A percentile compares a stretch with the other conserved stretches of the same genome.
Evolutionary conservation across 805 yeast genomes (phyloP).

Genomic region (Ogataea neopini): DNA sequence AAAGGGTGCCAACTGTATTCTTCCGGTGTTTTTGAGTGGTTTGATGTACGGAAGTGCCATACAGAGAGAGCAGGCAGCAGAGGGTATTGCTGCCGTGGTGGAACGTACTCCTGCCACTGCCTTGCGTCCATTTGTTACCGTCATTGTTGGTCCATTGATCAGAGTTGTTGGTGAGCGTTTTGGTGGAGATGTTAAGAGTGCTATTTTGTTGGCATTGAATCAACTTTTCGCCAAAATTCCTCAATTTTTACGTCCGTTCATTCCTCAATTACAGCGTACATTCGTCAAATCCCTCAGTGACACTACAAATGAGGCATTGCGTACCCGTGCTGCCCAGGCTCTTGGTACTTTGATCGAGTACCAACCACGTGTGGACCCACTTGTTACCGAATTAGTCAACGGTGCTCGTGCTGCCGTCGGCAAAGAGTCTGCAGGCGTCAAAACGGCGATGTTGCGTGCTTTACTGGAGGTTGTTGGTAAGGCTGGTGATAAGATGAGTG

Average conservation of each 20-base stretch:
- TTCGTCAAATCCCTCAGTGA: constrained; percentile 91
- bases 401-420: constrained; percentile 67
- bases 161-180: constrained; percentile 98
- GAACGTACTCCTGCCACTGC: constrained; percentile 81
- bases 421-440: constrained; percentile 59
- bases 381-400: constrained; percentile 76
- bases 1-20: constrained; percentile 81
- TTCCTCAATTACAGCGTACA: constrained; percentile 97
- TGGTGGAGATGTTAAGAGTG: constrained; percentile 86
- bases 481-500: constrained; percentile 79
- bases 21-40: constrained; percentile 93
- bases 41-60: constrained; percentile 88
- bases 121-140: constrained; percentile 86
- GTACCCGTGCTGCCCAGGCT: constrained; percentile 86
- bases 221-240: constrained; percentile 81
- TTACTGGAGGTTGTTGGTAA: constrained; percentile 76
- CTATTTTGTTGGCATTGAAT: constrained; percentile 85
- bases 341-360: constrained; percentile 83
- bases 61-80: constrained; percentile 82
- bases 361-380: constrained; percentile 93
- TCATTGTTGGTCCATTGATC: constrained; percentile 94
- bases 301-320: constrained; percentile 64
- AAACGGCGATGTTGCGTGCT: constrained; percentile 83
- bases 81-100: constrained; percentile 85
- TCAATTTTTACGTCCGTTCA: constrained; percentile 86